Conservation (phyloP, 768 basidiomycete species). For the Butyriboletus loyo region DNA sequence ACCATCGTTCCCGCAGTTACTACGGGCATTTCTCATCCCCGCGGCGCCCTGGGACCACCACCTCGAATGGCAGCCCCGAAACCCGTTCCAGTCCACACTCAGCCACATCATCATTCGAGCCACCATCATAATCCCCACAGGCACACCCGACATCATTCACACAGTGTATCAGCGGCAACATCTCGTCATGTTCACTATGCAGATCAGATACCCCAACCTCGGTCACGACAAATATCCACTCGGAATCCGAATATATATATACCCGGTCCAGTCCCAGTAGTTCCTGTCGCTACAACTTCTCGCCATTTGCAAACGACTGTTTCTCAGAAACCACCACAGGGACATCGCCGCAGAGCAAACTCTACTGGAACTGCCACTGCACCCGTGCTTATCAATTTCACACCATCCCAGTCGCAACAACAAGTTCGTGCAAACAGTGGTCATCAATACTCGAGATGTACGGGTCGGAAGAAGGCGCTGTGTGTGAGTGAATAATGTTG, state of each 20-base stretch:
- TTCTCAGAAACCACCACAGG: slow-evolving; percentile 5
- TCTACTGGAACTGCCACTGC: slow-evolving; percentile 17
- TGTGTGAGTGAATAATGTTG: slow-evolving; percentile 29
- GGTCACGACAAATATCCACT: slow-evolving; percentile 8
- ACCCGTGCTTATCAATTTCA: not conserved
- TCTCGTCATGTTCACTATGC: slow-evolving; percentile 28
- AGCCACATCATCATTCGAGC: slow-evolving; percentile 7
- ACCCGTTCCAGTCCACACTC: not conserved
- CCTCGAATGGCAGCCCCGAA: slow-evolving; percentile 3
- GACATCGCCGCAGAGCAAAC: slow-evolving; percentile 19
- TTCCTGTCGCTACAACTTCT: slow-evolving; percentile 2
- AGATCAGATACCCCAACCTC: slow-evolving; percentile 9
- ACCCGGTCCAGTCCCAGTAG: not conserved
- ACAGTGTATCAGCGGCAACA: slow-evolving; percentile 12
- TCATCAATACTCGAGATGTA: slow-evolving; percentile 48
- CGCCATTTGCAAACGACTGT: not conserved
- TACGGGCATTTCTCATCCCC: not conserved
- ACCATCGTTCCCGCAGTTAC: not conserved
- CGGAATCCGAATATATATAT: slow-evolving; percentile 1
- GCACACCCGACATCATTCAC: slow-evolving; percentile 3
- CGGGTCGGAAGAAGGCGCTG: slow-evolving; percentile 50
- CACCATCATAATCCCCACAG: not conserved
- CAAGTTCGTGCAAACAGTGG: slow-evolving; percentile 2
- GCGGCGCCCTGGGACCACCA: not conserved
- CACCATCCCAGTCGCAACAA: slow-evolving; percentile 5